A percentile compares a stretch with the other conserved stretches of the same genome.
phyloP scores from a whole-genome alignment of 805 yeast genomes.

The Schizosaccharomyces octosporus region DNA sequence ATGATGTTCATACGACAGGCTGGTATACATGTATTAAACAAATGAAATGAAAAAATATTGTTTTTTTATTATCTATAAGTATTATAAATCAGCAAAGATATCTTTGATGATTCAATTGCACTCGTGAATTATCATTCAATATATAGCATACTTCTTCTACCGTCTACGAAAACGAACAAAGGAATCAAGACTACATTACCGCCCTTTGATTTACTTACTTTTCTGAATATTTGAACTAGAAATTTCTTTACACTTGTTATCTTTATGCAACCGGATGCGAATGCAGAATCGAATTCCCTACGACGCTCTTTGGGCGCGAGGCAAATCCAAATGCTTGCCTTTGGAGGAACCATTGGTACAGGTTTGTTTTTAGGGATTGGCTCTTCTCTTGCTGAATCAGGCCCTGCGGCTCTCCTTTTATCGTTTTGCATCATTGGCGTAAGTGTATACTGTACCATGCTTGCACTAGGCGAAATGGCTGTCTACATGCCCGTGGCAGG shows the following conservation, averaged over 20 bases:
- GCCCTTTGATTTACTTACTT: too few relatives aligned
- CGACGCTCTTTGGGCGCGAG: constrained; percentile 20
- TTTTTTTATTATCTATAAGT: too few relatives aligned
- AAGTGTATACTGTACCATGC: constrained; percentile 29
- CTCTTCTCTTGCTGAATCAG: constrained; percentile 23
- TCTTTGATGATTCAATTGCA: too few relatives aligned
- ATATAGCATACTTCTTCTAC: too few relatives aligned
- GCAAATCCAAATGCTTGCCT: constrained; percentile 35
- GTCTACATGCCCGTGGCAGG: constrained; percentile 40
- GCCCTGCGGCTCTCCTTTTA: constrained; percentile 28
- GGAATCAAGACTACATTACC: too few relatives aligned
- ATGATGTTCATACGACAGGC: too few relatives aligned
- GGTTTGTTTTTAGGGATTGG: constrained; percentile 51
- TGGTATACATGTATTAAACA: too few relatives aligned
- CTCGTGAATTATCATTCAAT: too few relatives aligned
- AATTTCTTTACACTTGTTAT: background rate
- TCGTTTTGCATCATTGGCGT: constrained; percentile 26
- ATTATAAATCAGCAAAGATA: too few relatives aligned
- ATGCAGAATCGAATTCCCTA: background rate
- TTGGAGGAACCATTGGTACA: constrained; percentile 72
- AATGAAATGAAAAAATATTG: too few relatives aligned
- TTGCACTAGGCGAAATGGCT: constrained; percentile 35
- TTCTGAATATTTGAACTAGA: too few relatives aligned
- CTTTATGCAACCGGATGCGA: background rate
- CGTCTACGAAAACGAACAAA: too few relatives aligned